Conservation (phyloP, 2,329 filamentous ascomycete species). For the Trichoderma citrinoviride region DNA sequence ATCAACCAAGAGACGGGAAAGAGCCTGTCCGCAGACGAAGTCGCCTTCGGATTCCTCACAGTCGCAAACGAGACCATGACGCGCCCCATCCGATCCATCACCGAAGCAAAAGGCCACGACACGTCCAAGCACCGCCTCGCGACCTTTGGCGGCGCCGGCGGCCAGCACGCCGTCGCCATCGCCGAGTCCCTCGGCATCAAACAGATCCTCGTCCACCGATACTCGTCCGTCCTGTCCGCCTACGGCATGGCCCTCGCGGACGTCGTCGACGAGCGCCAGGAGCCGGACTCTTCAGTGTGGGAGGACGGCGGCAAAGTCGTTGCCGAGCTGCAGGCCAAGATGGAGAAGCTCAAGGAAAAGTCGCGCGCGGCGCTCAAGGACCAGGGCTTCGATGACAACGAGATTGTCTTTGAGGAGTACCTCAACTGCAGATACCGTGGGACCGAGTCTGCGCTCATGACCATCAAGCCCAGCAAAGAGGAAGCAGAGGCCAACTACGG, state of each 20-base stretch:
- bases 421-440: constrained; percentile 91
- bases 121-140: constrained; percentile 87
- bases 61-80: constrained; percentile 93
- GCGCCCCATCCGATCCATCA: constrained; percentile 82
- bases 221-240: constrained; percentile 84
- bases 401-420: constrained; percentile 85
- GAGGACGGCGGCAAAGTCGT: constrained; percentile 57
- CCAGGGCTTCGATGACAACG: constrained; percentile 73
- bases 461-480: constrained; percentile 67
- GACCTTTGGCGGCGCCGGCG: constrained; percentile 88
- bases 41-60: constrained; percentile 84
- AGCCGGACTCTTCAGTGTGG: constrained; percentile 66
- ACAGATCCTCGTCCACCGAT: constrained; percentile 81
- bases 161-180: constrained; percentile 89
- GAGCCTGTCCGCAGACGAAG: constrained; percentile 74
- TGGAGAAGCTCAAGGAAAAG: constrained; percentile 75
- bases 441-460: constrained; percentile 88
- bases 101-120: constrained; percentile 88
- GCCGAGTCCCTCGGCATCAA: constrained; percentile 79
- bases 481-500: constrained; percentile 58
- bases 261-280: constrained; percentile 87
- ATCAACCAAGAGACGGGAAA: constrained; percentile 74
- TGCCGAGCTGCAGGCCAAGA: constrained; percentile 65
- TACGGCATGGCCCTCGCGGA: constrained; percentile 93
- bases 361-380: constrained; percentile 65